Evolutionary conservation across 495 filamentous ascomycete species (phyloP), one percentile per base, ranked within the genome.

Genomic region (Rhypophila decipiens): DNA sequence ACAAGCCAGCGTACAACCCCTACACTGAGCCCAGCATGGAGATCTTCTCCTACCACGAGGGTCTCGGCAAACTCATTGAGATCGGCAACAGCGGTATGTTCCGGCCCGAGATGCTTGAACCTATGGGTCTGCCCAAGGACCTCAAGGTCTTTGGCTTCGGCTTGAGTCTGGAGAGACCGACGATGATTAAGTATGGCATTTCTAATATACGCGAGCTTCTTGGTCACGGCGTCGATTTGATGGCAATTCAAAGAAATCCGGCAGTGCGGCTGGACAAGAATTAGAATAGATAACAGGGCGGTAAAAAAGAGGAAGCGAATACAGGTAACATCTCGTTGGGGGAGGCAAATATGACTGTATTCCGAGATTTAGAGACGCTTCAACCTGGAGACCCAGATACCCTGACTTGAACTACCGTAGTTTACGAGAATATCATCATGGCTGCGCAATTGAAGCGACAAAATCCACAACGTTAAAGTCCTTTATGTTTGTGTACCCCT

Each of bases 11-110:
- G n/a, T 97, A 98, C 53, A 94, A 96, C 66, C 87, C 88, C 1
- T 94, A 98, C 73, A 97, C 93, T n/a, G 93, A 98, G 67, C 93
- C 93, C 9, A 86, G 80, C 63, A 90, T 96, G 87, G 90, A 96
- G 68, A 91, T 96, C 55, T 96, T 95, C 70, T 85, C 86, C 11
- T 95, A 83, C 67, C 90, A 96, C 69, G 80, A 84, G 48, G 93
- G 93, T 8, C 75, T 98, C 34, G 79, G 79, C 48, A 95, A 94
- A 71, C 86, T 88, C 75, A 86, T 96, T 17, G 90, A 98, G 69
- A 98, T 98, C 66, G 93, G 93, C 24, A 98, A 98, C 68, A 89
- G 84, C 56, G 91, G 93, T 49, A 96, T 96, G 88, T 98, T 98
- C 81, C 74, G 93, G 47, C 89, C 93, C 19, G 93, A 96, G 70